Evolutionary conservation across 345 rosid species (phyloP), one percentile per base, ranked within the genome.

Genomic region (Eucalyptus pauciflora): DNA sequence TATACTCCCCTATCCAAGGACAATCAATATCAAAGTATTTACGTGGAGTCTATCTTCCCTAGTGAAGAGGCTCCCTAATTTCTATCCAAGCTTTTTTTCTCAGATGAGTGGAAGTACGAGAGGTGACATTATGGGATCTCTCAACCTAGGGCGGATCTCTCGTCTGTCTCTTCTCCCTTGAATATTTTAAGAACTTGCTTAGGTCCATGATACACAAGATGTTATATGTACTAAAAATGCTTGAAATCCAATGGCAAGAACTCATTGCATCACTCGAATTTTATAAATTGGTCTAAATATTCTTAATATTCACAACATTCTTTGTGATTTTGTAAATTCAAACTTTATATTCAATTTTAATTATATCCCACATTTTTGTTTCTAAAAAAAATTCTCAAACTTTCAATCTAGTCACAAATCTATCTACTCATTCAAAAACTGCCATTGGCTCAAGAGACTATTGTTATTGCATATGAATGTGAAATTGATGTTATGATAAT

Each of bases 91-190:
- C 20, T 50, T 16, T 51, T 48, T 51, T 51, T 51, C 8, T 51
- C 7, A 51, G 1, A 8, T 16, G 2, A 51, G 22, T 51, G 20
- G 8, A 51, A 51, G 3, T 16, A 51, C 2, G 20, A 3, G 22
- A 51, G 20, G 54, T 51, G 8, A 51, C 54, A 51, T 51, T 17
- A 16, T 0, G 0, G 8, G 54, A 51, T 51, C 54, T 51, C 22
- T 2, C 22, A 7, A 0, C 8, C 4, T 17, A 51, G 0, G 10
- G 4, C 2, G 1, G 2, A 52, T 52, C 58, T 52, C 10, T 20
- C 1, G 0, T 20, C 0, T 52, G 5, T 52, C 4, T 52, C 0
- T 52, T 52, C 10, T 18, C 10, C 1, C 0, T 18, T 52, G 1
- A 20, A 1, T 52, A 52, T 52, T 52, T 52, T 20, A 20, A 52